Base-by-base conservation (phyloP, 1,139 yeast species). In the Hyphopichia burtonii region DNA sequence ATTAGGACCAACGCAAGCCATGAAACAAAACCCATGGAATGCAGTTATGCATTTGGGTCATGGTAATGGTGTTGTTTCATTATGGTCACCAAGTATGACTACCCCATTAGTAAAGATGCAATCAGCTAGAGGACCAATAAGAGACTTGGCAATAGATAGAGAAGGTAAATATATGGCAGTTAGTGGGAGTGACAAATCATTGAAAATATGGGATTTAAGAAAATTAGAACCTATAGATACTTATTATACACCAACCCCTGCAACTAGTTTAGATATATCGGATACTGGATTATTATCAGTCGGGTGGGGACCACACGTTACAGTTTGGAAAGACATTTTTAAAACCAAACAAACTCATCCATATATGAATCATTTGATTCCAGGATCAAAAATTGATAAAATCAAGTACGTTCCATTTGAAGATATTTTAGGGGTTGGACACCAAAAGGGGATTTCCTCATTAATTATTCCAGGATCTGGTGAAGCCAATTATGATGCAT, bases 31-130 rank as follows among this genome's bases (percentile, higher is more conserved):
- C 59, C 96, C 96, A 1, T 88, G 95, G 86, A 94, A 94, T 59
- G 99, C 98, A 0, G 88, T 93, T 9, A 80, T 91, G 71, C 96
- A 93, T 64, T 74, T 91, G 46, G 99, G 99, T 25, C 97, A 91
- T 58, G 80, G 86, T 8, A 93, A 89, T 58, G 99, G 99, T 45
- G 84, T 91, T 9, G 96, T 94, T 0, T 78, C 96, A 0, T 66
- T 94, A 43, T 94, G 98, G 98, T 78, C 96, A 0, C 99, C 99
- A 4, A 81, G 83, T 41, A 83, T 88, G 83, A 73, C 90, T 3
- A 80, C 87, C 8, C 96, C 99, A 1, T 70, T 93, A 45, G 98
- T 81, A 7, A 90, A 90, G 56, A 65, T 94, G 36, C 86, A 88
- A 53, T 77, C 86, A 8, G 78, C 88, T 40, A 74, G 91, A 52